Percentiles rank a stretch among this genome's conserved stretches.
phyloP scores from a whole-genome alignment of 768 basidiomycete genomes.

The Kwoniella pini region DNA sequence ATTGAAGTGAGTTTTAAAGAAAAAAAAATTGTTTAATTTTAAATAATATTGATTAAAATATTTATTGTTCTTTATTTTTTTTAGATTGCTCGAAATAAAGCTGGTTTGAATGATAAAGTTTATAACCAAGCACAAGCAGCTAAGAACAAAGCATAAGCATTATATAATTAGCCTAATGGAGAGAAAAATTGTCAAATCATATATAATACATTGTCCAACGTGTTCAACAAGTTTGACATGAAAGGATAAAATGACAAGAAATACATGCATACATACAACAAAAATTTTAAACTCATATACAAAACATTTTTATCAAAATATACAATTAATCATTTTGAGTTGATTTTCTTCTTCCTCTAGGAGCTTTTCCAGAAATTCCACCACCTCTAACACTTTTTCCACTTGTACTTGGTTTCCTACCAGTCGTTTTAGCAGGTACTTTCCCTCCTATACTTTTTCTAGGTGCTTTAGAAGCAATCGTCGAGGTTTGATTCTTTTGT shows the following conservation, averaged over 20 bases:
- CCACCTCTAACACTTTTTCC: background rate
- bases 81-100: slow-evolving; percentile 85
- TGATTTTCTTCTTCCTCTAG: slow-evolving; percentile 14
- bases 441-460: slow-evolving; percentile 33
- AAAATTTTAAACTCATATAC: background rate
- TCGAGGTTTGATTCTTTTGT: slow-evolving; percentile 16
- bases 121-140: slow-evolving; percentile 73
- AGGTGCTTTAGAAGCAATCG: slow-evolving; percentile 29
- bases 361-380: slow-evolving; percentile 23
- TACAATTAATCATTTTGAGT: slow-evolving; percentile 13
- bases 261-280: slow-evolving; percentile 7
- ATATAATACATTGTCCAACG: background rate
- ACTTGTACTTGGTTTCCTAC: slow-evolving; percentile 14
- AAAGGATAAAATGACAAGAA: background rate
- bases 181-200: background rate
- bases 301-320: background rate
- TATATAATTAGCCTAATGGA: background rate
- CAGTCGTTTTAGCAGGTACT: slow-evolving; percentile 20
- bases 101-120: slow-evolving; percentile 83
- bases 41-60: background rate
- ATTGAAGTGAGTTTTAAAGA: slow-evolving; percentile 65
- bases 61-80: background rate
- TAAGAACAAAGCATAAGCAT: slow-evolving; percentile 57
- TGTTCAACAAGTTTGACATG: background rate
- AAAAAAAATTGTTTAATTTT: background rate